phyloP scores from a whole-genome alignment of 139 green algal genomes.

The Monoraphidium neglectum region DNA sequence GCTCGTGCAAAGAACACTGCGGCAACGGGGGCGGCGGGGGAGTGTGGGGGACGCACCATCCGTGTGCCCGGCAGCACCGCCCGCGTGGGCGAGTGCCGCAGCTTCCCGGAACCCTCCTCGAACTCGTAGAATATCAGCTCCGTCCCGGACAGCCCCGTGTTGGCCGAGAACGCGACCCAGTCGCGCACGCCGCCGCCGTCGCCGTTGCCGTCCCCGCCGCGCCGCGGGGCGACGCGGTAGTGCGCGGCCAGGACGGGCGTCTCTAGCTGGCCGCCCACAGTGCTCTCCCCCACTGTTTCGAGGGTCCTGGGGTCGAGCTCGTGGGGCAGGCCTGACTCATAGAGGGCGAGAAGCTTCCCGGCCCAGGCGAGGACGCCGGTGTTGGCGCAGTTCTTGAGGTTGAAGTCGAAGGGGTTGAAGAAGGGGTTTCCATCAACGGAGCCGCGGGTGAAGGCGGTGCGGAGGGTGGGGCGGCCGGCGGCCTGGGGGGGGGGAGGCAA shows the following conservation, averaged over 20 bases:
- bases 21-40: too few species aligned
- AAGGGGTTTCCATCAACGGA: slow-evolving; percentile 39
- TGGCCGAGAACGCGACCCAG: slow-evolving; percentile 26
- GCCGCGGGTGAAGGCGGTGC: slow-evolving; percentile 49
- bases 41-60: too few species aligned
- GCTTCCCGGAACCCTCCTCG: too few species aligned
- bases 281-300: slow-evolving; percentile 40
- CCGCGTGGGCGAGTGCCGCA: too few species aligned
- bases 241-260: slow-evolving; percentile 40
- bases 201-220: slow-evolving; percentile 4
- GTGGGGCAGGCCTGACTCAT: slow-evolving; percentile 39
- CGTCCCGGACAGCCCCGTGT: slow-evolving; percentile 13
- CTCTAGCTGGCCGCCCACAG: slow-evolving; percentile 39
- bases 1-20: too few species aligned
- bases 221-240: slow-evolving; percentile 53
- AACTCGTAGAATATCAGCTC: slow-evolving; percentile 35
- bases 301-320: slow-evolving; percentile 39
- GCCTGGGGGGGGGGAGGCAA: too few species aligned
- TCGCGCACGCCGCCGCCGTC: neutral
- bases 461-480: slow-evolving; percentile 37
- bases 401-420: slow-evolving; percentile 59
- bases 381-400: slow-evolving; percentile 63
- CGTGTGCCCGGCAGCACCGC: too few species aligned
- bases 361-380: slow-evolving; percentile 56
- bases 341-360: slow-evolving; percentile 41